phyloP scores from a whole-genome alignment of 345 rosid genomes.

The Bruguiera gymnorhiza region DNA sequence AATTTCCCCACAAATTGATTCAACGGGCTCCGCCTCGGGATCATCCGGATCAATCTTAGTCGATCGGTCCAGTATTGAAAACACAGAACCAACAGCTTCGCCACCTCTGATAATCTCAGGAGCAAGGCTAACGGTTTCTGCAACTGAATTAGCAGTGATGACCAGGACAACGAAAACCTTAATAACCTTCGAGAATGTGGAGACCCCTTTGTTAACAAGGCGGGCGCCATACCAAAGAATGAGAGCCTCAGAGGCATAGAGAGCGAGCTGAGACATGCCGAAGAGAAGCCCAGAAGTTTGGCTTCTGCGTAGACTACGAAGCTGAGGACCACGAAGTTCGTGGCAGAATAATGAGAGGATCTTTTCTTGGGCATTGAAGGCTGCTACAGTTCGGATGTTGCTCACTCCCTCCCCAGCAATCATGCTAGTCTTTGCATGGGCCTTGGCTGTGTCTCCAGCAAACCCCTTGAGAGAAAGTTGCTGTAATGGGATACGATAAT shows the following conservation, averaged over 20 bases:
- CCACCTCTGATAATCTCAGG: constrained; percentile 99
- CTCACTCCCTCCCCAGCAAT: constrained; percentile 99
- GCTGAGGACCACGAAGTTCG: constrained; percentile 80
- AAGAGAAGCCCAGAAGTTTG: constrained; percentile 86
- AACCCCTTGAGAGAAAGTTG: constrained; percentile 98
- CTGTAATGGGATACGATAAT: constrained; percentile 39
- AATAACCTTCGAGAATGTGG: constrained; percentile 96
- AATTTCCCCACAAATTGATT: constrained; percentile 83
- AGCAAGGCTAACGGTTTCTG: constrained; percentile 98
- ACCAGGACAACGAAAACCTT: constrained; percentile 96
- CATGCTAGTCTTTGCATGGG: constrained; percentile 99
- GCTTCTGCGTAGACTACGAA: constrained; percentile 67
- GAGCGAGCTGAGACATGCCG: constrained; percentile 94
- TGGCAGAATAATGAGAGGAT: constrained; percentile 76
- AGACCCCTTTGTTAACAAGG: constrained; percentile 74
- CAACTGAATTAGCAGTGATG: constrained; percentile 94
- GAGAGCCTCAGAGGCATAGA: constrained; percentile 92
- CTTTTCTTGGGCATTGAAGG: constrained; percentile 92
- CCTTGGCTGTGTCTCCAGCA: constrained; percentile 99
- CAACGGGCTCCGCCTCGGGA: constrained; percentile 83
- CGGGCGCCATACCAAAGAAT: constrained; percentile 97
- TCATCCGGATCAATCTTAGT: constrained; percentile 91
- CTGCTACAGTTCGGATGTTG: constrained; percentile 96
- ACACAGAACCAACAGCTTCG: constrained; percentile 95
- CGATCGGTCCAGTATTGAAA: constrained; percentile 73